Evolutionary conservation across 768 basidiomycete species (phyloP), one percentile per base, ranked within the genome.

Genomic region (Phanerodontia chrysosporium): DNA sequence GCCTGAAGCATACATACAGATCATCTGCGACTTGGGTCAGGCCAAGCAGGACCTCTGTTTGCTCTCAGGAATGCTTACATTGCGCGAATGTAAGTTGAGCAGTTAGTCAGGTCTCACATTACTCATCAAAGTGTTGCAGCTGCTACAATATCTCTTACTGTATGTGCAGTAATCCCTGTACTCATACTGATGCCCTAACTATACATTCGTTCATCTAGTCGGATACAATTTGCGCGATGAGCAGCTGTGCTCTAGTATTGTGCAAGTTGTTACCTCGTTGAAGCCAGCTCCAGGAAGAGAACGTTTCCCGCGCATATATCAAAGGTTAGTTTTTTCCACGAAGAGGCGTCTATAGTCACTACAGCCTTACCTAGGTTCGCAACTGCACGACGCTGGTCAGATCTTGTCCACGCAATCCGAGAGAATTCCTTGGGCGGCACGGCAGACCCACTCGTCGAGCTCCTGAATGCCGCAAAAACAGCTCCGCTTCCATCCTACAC

Each of bases 41-140:
- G 36, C n/a, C n/a, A n/a, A n/a, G n/a, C n/a, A 27, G 27, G 8
- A 14, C 18, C 57, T 14, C 22, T 24, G 3, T 58, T 18, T 42
- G 46, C 25, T 8, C n/a, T 54, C n/a, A 53, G 62, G 35, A 67
- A 49, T n/a, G 66, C 78, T 0, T 83, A 80, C 59, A 74, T 76
- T 8, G 70, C 76, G n/a, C 74, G 83, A 46, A 69, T 83, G 83
- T 83, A 62, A 61, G 82, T 72, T n/a, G n/a, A n/a, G n/a, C n/a
- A n/a, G n/a, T n/a, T n/a, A n/a, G n/a, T n/a, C n/a, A n/a, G n/a
- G n/a, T n/a, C n/a, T n/a, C n/a, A n/a, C n/a, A n/a, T n/a, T n/a
- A n/a, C n/a, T n/a, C n/a, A n/a, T n/a, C n/a, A n/a, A n/a, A n/a
- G n/a, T 39, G 14, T 5, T 21, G 36, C 44, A 84, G 83, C 22